phyloP scores from a whole-genome alignment of 805 yeast genomes.

The Blastobotrys terrestris region DNA sequence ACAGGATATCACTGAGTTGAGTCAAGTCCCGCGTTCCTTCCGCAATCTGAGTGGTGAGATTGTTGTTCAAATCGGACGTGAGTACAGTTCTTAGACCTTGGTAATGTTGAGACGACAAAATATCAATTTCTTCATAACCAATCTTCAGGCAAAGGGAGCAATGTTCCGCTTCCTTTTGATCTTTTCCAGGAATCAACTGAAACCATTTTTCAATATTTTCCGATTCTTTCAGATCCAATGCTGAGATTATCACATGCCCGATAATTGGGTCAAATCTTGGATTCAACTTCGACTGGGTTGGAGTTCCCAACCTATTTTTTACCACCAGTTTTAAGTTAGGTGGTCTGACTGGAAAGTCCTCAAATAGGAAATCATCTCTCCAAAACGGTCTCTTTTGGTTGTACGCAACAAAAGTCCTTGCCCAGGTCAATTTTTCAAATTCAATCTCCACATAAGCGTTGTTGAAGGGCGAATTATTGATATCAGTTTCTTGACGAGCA shows the following conservation, averaged over 20 bases:
- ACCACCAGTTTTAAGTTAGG: slow-evolving; percentile 29
- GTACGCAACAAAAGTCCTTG: slow-evolving; percentile 61
- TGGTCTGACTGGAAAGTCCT: slow-evolving; percentile 46
- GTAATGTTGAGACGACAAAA: slow-evolving; percentile 53
- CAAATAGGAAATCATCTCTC: slow-evolving; percentile 67
- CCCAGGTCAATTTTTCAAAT: slow-evolving; percentile 72
- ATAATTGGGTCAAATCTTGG: slow-evolving; percentile 36
- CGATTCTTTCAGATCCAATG: slow-evolving; percentile 14
- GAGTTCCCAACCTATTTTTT: slow-evolving; percentile 17
- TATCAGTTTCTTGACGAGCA: not conserved
- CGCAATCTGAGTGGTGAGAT: slow-evolving; percentile 37
- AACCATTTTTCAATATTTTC: slow-evolving; percentile 26
- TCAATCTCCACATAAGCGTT: slow-evolving; percentile 59
- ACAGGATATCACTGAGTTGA: slow-evolving; percentile 36
- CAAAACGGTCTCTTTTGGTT: slow-evolving; percentile 59
- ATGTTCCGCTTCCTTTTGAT: slow-evolving; percentile 9
- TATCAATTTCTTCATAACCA: slow-evolving; percentile 20
- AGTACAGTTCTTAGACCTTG: slow-evolving; percentile 58
- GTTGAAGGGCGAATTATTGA: slow-evolving; percentile 12
- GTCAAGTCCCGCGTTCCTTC: slow-evolving; percentile 36
- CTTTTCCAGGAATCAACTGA: slow-evolving; percentile 13
- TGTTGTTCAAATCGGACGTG: slow-evolving; percentile 19
- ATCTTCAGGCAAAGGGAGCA: slow-evolving; percentile 25
- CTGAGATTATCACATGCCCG: slow-evolving; percentile 43
- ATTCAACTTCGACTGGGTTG: slow-evolving; percentile 16